Evolutionary conservation across 176 grass and related monocot species (phyloP).

Genomic region (Zoysia pacifica): DNA sequence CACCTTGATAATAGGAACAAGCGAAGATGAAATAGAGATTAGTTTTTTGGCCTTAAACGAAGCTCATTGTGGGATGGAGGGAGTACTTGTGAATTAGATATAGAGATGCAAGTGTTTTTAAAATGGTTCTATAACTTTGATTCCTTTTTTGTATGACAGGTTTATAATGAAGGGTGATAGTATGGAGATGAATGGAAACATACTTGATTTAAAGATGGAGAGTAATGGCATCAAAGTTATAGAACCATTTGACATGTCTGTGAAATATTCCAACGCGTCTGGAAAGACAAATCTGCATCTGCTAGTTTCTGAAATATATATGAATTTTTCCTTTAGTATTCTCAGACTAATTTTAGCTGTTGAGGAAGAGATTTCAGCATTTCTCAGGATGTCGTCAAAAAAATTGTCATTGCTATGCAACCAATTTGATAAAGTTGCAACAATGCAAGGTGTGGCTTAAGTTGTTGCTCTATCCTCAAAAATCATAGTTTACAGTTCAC

Average conservation of each 20-base stretch:
- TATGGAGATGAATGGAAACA: conserved; percentile 78
- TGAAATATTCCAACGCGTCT: conserved; percentile 79
- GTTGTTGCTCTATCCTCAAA: conserved; percentile 16
- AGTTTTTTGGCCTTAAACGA: no score
- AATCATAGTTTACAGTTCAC: conserved; percentile 20
- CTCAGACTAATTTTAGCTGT: conserved; percentile 88
- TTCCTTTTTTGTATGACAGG: conserved; percentile 48
- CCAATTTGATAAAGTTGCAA: conserved; percentile 88
- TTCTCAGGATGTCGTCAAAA: conserved; percentile 82
- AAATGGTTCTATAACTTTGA: conserved; percentile 1
- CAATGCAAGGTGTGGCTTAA: conserved; percentile 57
- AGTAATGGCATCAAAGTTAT: conserved; percentile 95
- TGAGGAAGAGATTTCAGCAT: conserved; percentile 95
- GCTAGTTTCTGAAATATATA: conserved; percentile 84
- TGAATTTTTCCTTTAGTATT: conserved; percentile 99
- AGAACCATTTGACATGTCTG: conserved; percentile 84
- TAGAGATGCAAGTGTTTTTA: conserved; percentile 1
- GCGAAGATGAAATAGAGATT: no score
- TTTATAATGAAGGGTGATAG: conserved; percentile 81
- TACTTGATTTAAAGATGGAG: conserved; percentile 89
- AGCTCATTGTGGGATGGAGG: no score
- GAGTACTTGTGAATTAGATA: not conserved
- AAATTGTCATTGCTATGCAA: conserved; percentile 74
- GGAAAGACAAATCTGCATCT: conserved; percentile 86
- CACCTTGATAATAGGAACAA: no score